Base-by-base conservation (phyloP, 345 rosid genomes). In the Isatis tinctoria region DNA sequence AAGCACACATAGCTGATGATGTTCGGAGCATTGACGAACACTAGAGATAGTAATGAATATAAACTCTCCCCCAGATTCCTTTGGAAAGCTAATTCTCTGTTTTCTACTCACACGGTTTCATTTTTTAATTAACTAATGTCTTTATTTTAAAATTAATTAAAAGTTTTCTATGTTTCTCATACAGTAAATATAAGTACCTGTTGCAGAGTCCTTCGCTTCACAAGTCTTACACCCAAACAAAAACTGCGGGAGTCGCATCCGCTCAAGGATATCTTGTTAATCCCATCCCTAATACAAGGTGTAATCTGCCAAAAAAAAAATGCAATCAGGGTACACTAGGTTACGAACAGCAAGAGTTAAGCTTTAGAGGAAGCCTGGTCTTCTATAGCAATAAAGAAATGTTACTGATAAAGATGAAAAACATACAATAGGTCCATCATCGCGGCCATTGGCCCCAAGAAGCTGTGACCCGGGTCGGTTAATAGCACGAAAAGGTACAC, bases 341-440 rank as follows among this genome's bases (percentile, higher is more conserved):
- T 37, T 10, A 39, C 18, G 0, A 44, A 44, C 44, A 43, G 57
- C 36, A 41, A 49, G 20, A 9, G 5, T 27, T 11, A 13, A 56
- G 17, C 33, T 10, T 28, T 26, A 18, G 61, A 75, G 68, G 67
- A 18, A 75, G 26, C 2, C 20, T 13, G 37, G 3, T n/a, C 12
- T 35, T 72, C 18, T 22, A 40, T 43, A 30, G 20, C n/a, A 53
- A 60, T 41, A 60, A 59, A 67, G 26, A 30, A 40, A 14, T 48
- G 14, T 40, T 53, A 40, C 65, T 14, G 35, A 52, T n/a, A 48
- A 77, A 48, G 68, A 43, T 39, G 30, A 60, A 73, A 59, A 44
- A 69, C 97, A 83, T 81, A 93, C 98, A 72, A 92, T 85, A 68
- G 96, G 91, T 74, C 96, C 99, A 85, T 95, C 98, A 78, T 95